Conservation (phyloP, 2,329 filamentous ascomycete species). For the Fusarium sp. region DNA sequence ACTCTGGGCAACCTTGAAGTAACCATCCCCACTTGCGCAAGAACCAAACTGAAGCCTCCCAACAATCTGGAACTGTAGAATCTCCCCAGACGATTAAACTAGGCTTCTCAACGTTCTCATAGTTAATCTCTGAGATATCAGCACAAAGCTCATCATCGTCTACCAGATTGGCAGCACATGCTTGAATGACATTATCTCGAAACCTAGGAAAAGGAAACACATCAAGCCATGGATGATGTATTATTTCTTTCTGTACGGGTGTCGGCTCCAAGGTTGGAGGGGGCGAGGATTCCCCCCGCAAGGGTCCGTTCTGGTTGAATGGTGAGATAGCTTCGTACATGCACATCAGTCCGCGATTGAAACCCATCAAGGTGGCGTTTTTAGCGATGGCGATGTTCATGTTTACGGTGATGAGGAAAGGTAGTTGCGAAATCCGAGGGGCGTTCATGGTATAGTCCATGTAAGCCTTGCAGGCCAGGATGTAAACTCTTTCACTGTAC, state of each 20-base stretch:
- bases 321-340: conserved; percentile 15
- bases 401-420: conserved; percentile 22
- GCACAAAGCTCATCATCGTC: conserved; percentile 22
- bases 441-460: conserved; percentile 26
- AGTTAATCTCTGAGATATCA: conserved; percentile 16
- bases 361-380: conserved; percentile 1
- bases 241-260: neutral
- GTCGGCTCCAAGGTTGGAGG: conserved; percentile 5
- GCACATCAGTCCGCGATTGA: conserved; percentile 5
- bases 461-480: conserved; percentile 16
- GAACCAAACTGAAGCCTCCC: conserved; percentile 30
- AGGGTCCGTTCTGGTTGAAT: conserved; percentile 9
- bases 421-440: conserved; percentile 14
- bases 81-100: conserved; percentile 36
- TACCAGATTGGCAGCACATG: neutral
- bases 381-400: conserved; percentile 26
- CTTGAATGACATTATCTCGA: conserved; percentile 17
- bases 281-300: accelerated
- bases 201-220: conserved; percentile 25
- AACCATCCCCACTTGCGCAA: conserved; percentile 33
- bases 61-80: conserved; percentile 8
- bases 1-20: conserved; percentile 17
- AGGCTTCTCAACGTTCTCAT: conserved; percentile 11
- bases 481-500: neutral
- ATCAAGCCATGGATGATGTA: conserved; percentile 32